phyloP scores from a whole-genome alignment of 2,329 filamentous ascomycete genomes.

The Dactylellina leptospora region DNA sequence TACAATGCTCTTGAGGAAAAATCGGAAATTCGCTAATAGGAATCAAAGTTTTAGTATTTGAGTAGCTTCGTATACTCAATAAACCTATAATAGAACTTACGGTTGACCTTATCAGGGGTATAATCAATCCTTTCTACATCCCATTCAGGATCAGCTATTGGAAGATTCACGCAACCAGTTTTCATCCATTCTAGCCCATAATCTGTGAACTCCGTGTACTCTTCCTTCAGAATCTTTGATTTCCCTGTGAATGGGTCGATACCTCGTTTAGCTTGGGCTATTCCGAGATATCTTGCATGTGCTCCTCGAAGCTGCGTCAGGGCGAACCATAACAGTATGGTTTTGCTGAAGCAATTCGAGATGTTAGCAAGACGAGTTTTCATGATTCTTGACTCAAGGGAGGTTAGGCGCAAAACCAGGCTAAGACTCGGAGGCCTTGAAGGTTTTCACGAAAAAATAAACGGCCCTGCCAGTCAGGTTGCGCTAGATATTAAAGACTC shows the following conservation, averaged over 20 bases:
- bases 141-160: constrained; percentile 10
- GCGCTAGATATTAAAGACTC: no score
- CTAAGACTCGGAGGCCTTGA: no score
- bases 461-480: no score
- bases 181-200: constrained; percentile 14
- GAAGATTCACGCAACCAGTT: constrained; percentile 11
- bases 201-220: constrained; percentile 15
- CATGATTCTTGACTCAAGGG: no score
- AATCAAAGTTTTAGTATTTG: background rate
- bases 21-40: constrained; percentile 17
- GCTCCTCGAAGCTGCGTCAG: background rate
- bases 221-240: background rate
- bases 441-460: no score
- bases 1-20: constrained; percentile 14
- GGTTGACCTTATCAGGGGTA: constrained; percentile 16
- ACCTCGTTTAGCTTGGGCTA: constrained; percentile 16
- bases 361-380: no score
- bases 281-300: background rate
- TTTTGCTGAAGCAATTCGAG: no score
- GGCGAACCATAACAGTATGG: no score
- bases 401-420: no score
- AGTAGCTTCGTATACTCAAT: background rate
- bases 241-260: background rate
- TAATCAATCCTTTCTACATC: constrained; percentile 23
- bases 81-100: constrained; percentile 1